Percentiles rank a stretch among this genome's conserved stretches.
Conservation (phyloP, 2,329 filamentous ascomycete species). For the Aspergillus brunneoviolaceus region DNA sequence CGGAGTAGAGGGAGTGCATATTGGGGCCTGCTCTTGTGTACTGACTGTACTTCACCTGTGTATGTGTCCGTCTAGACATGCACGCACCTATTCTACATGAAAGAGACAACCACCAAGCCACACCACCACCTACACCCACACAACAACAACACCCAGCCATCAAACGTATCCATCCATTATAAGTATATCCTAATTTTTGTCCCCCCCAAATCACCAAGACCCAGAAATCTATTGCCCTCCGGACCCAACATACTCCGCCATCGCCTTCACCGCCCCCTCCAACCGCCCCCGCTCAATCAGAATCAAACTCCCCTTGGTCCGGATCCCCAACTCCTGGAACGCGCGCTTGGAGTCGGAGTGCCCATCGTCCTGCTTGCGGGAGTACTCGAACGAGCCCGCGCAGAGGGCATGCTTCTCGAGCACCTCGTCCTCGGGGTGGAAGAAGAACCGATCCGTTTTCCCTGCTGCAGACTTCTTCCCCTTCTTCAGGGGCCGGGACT, state of each 20-base stretch:
- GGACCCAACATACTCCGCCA: constrained; percentile 66
- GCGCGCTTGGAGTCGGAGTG: constrained; percentile 88
- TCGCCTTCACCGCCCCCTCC: constrained; percentile 69
- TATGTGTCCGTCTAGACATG: not conserved
- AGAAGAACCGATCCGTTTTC: constrained; percentile 71
- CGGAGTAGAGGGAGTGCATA: too few species aligned
- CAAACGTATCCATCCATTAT: too few species aligned
- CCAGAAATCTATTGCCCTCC: constrained; percentile 5
- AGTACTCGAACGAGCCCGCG: constrained; percentile 71
- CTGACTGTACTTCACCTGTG: too few species aligned
- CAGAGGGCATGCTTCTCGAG: constrained; percentile 73
- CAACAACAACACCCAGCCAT: too few species aligned
- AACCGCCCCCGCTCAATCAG: constrained; percentile 81
- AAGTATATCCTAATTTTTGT: not conserved
- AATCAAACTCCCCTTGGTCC: constrained; percentile 79
- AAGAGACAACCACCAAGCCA: too few species aligned
- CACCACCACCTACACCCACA: too few species aligned
- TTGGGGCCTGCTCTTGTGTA: too few species aligned
- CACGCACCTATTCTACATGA: too few species aligned
- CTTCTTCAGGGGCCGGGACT: constrained; percentile 63
- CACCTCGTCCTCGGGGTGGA: constrained; percentile 94
- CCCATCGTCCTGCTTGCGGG: constrained; percentile 72
- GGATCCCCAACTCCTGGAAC: constrained; percentile 90
- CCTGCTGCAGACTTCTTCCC: constrained; percentile 54
- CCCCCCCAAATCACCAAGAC: not conserved